Evolutionary conservation across 1,284 basidiomycete genomes (phyloP).

Genomic region (Tilletia setariae): DNA sequence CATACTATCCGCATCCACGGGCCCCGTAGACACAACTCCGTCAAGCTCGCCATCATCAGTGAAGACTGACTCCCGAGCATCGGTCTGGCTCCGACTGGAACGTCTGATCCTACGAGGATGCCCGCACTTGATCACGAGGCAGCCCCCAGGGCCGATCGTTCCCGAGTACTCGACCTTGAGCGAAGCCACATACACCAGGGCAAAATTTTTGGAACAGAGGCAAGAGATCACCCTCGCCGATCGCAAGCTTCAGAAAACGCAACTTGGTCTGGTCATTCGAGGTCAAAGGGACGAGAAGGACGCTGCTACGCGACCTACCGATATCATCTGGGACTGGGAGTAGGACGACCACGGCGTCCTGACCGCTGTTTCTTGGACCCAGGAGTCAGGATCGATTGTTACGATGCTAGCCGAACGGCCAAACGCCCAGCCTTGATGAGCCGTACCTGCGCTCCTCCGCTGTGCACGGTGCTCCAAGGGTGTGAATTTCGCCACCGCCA

Average conservation of each 20-base stretch:
- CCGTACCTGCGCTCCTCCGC: no score
- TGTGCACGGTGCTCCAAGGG: no score
- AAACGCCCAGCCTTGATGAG: no score
- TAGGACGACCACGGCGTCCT: no score
- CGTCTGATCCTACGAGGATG: slow-evolving; percentile 1
- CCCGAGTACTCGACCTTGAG: not conserved
- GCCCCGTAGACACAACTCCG: no score
- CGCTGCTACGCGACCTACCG: not conserved
- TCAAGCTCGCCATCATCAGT: no score
- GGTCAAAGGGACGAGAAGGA: not conserved
- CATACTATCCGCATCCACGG: no score
- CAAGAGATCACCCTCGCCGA: slow-evolving; percentile 1
- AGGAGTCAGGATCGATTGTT: no score
- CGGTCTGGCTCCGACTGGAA: slow-evolving; percentile 2
- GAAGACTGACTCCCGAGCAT: no score
- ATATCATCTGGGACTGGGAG: slow-evolving; percentile 13
- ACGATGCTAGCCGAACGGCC: no score
- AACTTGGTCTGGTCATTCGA: not conserved
- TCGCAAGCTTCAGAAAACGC: not conserved
- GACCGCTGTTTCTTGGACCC: no score
- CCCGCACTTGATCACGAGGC: slow-evolving; percentile 1
- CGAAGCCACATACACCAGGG: not conserved
- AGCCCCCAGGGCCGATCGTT: not conserved
- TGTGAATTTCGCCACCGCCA: no score
- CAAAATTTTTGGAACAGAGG: not conserved